Evolutionary conservation across 208 protist species (phyloP), one percentile per base, ranked within the genome.

Genomic region (Trypanosoma melophagium): DNA sequence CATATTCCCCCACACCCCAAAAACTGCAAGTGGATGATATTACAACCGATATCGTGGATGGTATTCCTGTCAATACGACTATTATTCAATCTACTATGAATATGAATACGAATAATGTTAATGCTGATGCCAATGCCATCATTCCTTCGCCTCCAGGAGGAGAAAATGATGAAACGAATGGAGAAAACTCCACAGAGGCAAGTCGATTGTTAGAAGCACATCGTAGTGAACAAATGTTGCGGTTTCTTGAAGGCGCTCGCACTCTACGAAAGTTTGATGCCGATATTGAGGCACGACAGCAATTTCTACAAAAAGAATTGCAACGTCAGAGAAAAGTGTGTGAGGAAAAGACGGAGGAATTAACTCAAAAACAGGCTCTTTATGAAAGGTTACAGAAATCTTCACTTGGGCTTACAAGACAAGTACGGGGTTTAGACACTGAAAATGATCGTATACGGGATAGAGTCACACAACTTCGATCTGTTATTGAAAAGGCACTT

Each of bases 371-470:
- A 38, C 19, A 71, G 25, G 56, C 2, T 58, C n/a, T 17, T 2
- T 55, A 64, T 58, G 14, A 58, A 50, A 1, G 22, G 8, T 47
- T 71, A 25, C 55, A 64, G 17, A 38, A 49, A 49, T 53, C 49
- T 21, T 64, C 55, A 13, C 49, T 31, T 19, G 42, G 66, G 7
- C 49, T 71, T 13, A 64, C 66, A 49, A 55, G 66, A 35, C 55
- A 71, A 47, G 44, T 71, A 35, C 19, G 66, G n/a, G 47, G 38
- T 24, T 57, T 71, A n/a, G 66, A 71, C 58, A 56, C 38, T 56
- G 66, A 71, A 58, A 71, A 71, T 64, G 66, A 71, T 58, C 41
- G 57, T 14, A 40, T 71, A 28, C 56, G 57, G 21, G 66, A 64
- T 38, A 31, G 21, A 3, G 44, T 71, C 0, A 10, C 45, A 21